These are phyloP conservation scores for Amanita brunnescens DNA, from an alignment of 768 basidiomycete genomes.

Conservation along the genomic window DNA sequence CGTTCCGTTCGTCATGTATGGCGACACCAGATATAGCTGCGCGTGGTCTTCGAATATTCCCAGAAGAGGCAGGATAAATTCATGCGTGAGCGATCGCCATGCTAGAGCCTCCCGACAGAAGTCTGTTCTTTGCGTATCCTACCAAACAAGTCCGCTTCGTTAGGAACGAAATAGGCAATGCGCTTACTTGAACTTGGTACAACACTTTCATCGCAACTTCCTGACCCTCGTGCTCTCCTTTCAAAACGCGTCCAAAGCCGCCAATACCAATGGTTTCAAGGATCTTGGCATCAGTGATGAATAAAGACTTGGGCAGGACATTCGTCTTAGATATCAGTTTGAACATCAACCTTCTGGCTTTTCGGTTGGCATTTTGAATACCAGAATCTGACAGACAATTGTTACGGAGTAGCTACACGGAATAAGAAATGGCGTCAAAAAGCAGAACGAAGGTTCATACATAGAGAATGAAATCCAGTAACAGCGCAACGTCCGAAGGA, in stretches of 20 bases:
- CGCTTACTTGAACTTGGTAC: not conserved
- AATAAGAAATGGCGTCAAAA: not conserved
- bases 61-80: not conserved
- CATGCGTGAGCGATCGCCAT: not conserved
- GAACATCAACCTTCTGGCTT: not conserved
- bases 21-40: not conserved
- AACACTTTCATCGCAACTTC: not conserved
- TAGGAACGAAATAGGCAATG: not conserved
- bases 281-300: not conserved
- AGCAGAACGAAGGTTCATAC: not conserved
- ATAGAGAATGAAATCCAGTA: not conserved
- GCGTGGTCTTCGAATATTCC: not conserved
- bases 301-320: not conserved
- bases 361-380: not conserved
- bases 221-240: not conserved
- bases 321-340: not conserved
- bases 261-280: not conserved
- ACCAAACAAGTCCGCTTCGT: not conserved
- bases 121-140: not conserved
- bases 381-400: not conserved
- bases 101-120: not conserved
- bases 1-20: not conserved
- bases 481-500: not conserved
- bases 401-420: not conserved
- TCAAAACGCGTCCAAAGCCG: not conserved